Evolutionary conservation across 164 flowering plant genomes (phyloP), one percentile per base, ranked within the genome.

Genomic region (Aristolochia fimbriata): DNA sequence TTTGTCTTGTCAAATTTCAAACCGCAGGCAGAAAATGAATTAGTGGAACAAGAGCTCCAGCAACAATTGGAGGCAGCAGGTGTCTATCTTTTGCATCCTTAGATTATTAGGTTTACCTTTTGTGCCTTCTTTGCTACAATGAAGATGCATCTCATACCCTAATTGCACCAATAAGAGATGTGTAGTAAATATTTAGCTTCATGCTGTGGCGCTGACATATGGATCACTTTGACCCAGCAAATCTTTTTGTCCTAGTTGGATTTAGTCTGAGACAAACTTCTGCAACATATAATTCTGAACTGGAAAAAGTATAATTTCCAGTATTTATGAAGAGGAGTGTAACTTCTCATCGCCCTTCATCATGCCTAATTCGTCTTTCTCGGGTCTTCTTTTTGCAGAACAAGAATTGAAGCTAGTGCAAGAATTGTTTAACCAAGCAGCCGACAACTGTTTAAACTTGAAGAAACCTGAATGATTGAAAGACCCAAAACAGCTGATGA

Each of bases 61-160:
- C 76, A 64, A 67, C 98, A 92, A 62, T 69, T 92, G 56, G 93
- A 92, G 61, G 88, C 88, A 70, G 93, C 93, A 65, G 95, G 96
- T 91, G 30, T 64, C 37, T 55, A 50, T 37, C 33, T 37, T 16
- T 14, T n/a, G 37, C 48, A 20, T 56, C 58, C n/a, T 45, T 48
- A 19, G 4, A 7, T 37, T 37, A 37, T 37, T 15, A 27, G 15
- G 13, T 31, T 15, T 14, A 1, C 37, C 55, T 13, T 62, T 4
- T 16, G 0, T 47, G 21, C 12, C 43, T 10, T 37, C 43, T 37
- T 7, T 37, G 43, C 12, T 10, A 37, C 12, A 37, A 37, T 5
- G 43, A 37, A 37, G 43, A 10, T 37, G 43, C 43, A 6, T 37
- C 8, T 7, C 11, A 10, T 10, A 37, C 43, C 43, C 12, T n/a